Evolutionary conservation across 2,329 filamentous ascomycete genomes (phyloP).

Genomic region (Tolypocladium endophyticum): DNA sequence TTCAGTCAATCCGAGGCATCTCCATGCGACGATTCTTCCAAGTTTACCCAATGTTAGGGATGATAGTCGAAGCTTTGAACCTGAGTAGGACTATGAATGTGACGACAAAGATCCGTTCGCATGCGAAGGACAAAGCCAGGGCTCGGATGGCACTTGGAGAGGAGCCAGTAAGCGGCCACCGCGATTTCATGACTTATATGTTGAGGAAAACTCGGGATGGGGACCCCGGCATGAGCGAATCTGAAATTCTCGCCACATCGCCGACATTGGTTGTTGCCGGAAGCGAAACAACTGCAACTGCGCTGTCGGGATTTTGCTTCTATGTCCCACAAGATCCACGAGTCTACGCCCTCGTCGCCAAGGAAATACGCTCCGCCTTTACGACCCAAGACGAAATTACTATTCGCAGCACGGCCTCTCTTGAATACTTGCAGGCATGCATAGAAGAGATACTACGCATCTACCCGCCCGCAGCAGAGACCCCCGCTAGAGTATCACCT

Average conservation of each 20-base stretch:
- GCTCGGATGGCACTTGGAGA: conserved; percentile 9
- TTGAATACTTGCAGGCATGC: conserved; percentile 27
- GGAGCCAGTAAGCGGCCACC: conserved; percentile 9
- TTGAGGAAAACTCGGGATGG: conserved; percentile 18
- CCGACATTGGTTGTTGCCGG: conserved; percentile 17
- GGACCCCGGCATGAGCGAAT: conserved; percentile 15
- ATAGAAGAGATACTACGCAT: conserved; percentile 31
- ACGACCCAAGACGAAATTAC: conserved; percentile 24
- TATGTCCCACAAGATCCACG: conserved; percentile 19
- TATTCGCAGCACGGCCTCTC: conserved; percentile 15
- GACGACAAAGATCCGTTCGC: conserved; percentile 4
- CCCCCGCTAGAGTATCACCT: conserved; percentile 14
- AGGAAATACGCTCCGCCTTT: conserved; percentile 25
- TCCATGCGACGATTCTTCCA: conserved; percentile 6
- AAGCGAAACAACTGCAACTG: conserved; percentile 22
- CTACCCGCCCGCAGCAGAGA: conserved; percentile 23
- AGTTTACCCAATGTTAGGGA: conserved; percentile 2
- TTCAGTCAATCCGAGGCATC: conserved; percentile 4
- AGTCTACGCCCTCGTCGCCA: conserved; percentile 16
- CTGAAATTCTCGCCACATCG: conserved; percentile 22
- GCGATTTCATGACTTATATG: conserved; percentile 16
- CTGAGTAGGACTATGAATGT: background rate
- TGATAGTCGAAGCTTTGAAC: background rate
- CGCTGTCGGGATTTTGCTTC: conserved; percentile 18
- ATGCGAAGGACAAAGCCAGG: conserved; percentile 11